Conservation (phyloP, 345 rosid species). For the Clarkia xantiana region DNA sequence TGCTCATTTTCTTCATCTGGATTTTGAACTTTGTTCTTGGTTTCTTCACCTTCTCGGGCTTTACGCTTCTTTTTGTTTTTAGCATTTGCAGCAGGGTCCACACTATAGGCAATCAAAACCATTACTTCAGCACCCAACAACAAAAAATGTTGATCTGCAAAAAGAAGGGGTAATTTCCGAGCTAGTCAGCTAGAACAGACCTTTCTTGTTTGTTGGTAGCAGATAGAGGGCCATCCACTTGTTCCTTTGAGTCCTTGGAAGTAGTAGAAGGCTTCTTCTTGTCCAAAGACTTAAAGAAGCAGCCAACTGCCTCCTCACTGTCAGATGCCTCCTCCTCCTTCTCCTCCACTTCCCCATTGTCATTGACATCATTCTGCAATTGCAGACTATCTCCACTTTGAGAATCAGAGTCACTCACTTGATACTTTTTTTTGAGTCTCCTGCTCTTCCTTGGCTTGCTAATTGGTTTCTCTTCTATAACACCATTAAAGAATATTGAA, state of each 20-base stretch:
- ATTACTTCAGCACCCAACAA: no score
- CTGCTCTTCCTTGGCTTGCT: conserved; percentile 15
- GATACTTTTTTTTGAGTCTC: conserved; percentile 37
- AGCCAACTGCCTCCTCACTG: conserved; percentile 17
- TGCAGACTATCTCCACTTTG: conserved; percentile 13
- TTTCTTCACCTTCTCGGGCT: no score
- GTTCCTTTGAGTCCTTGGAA: conserved; percentile 5
- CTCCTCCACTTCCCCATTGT: conserved; percentile 7
- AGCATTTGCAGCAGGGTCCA: no score
- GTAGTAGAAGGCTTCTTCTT: background rate
- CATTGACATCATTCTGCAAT: conserved; percentile 6
- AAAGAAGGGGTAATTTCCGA: background rate
- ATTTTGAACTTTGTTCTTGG: no score
- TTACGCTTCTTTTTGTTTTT: no score
- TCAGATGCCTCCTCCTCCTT: conserved; percentile 9
- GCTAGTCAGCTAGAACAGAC: background rate
- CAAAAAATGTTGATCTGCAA: background rate
- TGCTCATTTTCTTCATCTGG: no score
- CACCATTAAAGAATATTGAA: background rate
- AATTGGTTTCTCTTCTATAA: background rate
- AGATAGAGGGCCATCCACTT: background rate
- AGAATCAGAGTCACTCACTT: conserved; percentile 25
- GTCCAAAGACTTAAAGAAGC: conserved; percentile 9
- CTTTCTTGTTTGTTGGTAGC: background rate
- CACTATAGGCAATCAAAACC: no score